Base-by-base conservation (phyloP, 108 stramenopile genomes). In the Cyclostephanos invisitatus region DNA sequence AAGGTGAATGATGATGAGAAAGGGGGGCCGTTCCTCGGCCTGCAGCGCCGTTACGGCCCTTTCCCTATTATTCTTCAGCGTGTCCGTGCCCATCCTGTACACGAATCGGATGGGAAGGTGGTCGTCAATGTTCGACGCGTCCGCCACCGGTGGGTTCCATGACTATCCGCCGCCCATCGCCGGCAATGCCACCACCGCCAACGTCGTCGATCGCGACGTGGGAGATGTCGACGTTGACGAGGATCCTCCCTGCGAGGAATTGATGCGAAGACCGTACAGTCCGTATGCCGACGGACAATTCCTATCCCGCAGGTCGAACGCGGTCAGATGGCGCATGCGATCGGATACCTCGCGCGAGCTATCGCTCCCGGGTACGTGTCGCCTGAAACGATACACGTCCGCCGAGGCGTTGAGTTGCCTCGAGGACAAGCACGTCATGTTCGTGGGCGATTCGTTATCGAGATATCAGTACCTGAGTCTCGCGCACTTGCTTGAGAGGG, bases 401-500 rank as follows among this genome's bases (percentile, higher is more conserved):
- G 12, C 49, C 18, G 56, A 72, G 5, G 70, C 70, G 1, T 5
- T 27, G 5, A 51, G 3, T 1, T 72, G 70, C 37, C 35, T 74
- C 46, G 5, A 6, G 38, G 36, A 49, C 15, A 66, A 56, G 9
- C 65, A 67, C 25, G 40, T 84, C 9, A 69, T 71, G 8, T 84
- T 84, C 56, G 63, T 81, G 0, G 84, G 84, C 11, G 84, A 84
- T 44, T 75, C 74, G 15, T 27, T 84, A 29, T 77, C 84, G 25
- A 48, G 84, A 11, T 84, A 84, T 57, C 75, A 76, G 28, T 84
- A 73, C 62, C 59, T 84, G 28, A 64, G 60, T 32, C 28, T 84
- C 58, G 84, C 68, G 5, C 69, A 74, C 28, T 46, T 74, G 44
- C 27, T 74, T 2, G 73, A 74, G 18, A 17, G 66, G 28, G 35